A percentile compares a stretch with the other conserved stretches of the same genome.
These are phyloP conservation scores for Rhododendron molle DNA, from an alignment of 148 eudicot genomes.

Conservation along the genomic window DNA sequence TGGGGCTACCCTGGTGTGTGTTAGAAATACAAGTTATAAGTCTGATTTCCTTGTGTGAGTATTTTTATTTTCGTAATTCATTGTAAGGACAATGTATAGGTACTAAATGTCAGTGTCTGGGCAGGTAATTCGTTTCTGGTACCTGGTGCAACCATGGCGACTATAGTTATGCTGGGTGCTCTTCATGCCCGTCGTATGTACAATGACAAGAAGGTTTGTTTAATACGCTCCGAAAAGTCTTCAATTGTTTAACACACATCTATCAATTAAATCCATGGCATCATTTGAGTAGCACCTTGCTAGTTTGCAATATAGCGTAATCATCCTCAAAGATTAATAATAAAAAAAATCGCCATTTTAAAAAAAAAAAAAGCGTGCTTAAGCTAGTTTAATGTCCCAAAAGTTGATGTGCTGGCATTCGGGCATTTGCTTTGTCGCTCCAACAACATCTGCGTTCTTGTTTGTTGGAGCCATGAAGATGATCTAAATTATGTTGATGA, in stretches of 20 bases:
- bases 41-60: background rate
- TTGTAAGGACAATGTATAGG: background rate
- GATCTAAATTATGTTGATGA: background rate
- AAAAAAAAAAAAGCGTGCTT: background rate
- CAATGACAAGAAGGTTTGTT: conserved; percentile 62
- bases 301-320: background rate
- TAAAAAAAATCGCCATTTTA: no score
- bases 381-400: background rate
- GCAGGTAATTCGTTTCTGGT: conserved; percentile 69
- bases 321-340: no score
- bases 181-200: conserved; percentile 92
- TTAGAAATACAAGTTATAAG: background rate
- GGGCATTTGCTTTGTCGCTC: background rate
- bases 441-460: background rate
- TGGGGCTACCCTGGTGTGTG: no score
- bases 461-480: background rate
- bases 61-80: background rate
- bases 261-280: background rate
- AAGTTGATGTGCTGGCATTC: background rate
- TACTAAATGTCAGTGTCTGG: background rate
- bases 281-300: background rate
- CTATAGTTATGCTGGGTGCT: conserved; percentile 85
- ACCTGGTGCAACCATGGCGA: conserved; percentile 91
- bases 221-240: background rate
- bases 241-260: background rate